These are phyloP conservation scores for Suillus subluteus DNA, from an alignment of 768 basidiomycete species.

Conservation along the genomic window DNA sequence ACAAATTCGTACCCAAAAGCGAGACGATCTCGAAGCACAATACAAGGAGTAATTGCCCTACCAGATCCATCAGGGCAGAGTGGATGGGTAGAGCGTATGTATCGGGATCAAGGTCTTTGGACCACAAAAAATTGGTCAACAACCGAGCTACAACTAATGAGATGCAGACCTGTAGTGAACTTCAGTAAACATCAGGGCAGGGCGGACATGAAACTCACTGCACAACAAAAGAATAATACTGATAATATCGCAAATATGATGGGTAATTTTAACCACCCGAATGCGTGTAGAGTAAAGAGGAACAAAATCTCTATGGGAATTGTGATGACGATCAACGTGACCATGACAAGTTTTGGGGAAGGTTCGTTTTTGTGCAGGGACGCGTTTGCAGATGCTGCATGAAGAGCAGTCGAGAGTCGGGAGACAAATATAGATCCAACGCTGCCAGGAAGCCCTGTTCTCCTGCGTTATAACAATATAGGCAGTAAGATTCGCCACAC, in stretches of 20 bases:
- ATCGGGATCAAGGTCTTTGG: constrained; percentile 79
- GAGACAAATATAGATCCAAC: constrained; percentile 93
- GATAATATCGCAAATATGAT: constrained; percentile 70
- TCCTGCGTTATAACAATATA: constrained; percentile 5
- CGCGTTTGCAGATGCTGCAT: constrained; percentile 41
- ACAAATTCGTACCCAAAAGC: constrained; percentile 34
- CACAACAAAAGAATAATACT: constrained; percentile 71
- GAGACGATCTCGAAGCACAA: constrained; percentile 72
- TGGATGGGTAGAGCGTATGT: constrained; percentile 94
- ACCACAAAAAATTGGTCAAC: constrained; percentile 82
- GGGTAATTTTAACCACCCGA: constrained; percentile 82
- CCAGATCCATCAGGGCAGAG: constrained; percentile 84
- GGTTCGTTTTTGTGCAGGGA: constrained; percentile 22
- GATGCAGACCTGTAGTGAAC: constrained; percentile 55
- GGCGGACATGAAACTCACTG: constrained; percentile 53
- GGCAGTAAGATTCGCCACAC: constrained; percentile 21
- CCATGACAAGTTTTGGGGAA: constrained; percentile 59
- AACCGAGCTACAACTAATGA: constrained; percentile 69
- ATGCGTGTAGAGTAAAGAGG: constrained; percentile 58
- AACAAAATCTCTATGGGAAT: constrained; percentile 83
- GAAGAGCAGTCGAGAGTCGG: constrained; percentile 86
- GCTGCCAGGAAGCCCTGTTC: constrained; percentile 78
- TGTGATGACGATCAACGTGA: constrained; percentile 73
- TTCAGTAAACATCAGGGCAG: constrained; percentile 7
- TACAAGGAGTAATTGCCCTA: constrained; percentile 82